A percentile compares a stretch with the other conserved stretches of the same genome.
Conservation (phyloP, 2,329 filamentous ascomycete genomes). For the Penicillium brevicompactum region DNA sequence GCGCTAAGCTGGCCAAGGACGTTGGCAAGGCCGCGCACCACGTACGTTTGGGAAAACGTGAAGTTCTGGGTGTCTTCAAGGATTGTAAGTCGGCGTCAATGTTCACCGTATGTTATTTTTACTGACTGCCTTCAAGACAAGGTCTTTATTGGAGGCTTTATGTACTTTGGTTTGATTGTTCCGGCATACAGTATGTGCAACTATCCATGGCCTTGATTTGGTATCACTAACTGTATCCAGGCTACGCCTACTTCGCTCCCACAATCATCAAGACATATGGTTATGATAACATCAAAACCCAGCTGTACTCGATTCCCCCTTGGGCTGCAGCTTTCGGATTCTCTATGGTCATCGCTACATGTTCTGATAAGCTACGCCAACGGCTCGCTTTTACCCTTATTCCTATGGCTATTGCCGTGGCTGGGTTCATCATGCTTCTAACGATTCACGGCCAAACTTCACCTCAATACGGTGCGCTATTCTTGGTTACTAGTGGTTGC, state of each 20-base stretch:
- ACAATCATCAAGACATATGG: constrained; percentile 70
- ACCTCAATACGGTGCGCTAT: constrained; percentile 77
- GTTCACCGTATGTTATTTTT: background rate
- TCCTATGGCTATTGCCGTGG: constrained; percentile 68
- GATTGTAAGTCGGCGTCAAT: constrained; percentile 52
- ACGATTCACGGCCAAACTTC: constrained; percentile 63
- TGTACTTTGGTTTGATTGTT: constrained; percentile 80
- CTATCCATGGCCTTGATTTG: background rate
- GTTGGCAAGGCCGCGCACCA: constrained; percentile 69
- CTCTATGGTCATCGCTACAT: constrained; percentile 71
- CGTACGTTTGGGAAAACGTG: constrained; percentile 59
- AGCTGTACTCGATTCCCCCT: constrained; percentile 56
- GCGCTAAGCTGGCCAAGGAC: constrained; percentile 67
- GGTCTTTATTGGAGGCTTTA: constrained; percentile 72
- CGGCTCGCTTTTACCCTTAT: constrained; percentile 73
- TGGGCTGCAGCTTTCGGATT: constrained; percentile 77
- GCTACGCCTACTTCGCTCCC: constrained; percentile 75
- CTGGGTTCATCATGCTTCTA: constrained; percentile 76
- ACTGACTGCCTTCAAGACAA: constrained; percentile 49
- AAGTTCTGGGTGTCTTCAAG: constrained; percentile 66
- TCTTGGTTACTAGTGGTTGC: constrained; percentile 75
- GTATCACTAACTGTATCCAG: constrained; percentile 26
- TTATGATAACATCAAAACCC: constrained; percentile 57
- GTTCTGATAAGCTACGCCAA: constrained; percentile 72
- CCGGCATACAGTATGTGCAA: constrained; percentile 63